Conservation (phyloP, 495 filamentous ascomycete species). For the Aspergillus heteromorphus region DNA sequence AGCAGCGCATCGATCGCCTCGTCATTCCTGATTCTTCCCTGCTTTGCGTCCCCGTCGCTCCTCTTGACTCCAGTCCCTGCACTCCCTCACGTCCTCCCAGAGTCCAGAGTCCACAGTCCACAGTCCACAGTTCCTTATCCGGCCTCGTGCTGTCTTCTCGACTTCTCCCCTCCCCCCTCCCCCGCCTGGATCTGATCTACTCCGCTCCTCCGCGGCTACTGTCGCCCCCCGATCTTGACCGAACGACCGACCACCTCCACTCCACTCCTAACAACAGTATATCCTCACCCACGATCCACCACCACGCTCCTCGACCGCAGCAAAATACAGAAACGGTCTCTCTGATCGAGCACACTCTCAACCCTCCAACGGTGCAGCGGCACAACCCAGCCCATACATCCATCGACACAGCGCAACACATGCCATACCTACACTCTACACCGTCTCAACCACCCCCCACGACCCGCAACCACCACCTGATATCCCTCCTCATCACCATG, state of each 20-base stretch:
- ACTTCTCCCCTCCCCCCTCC: not conserved
- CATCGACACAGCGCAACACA: too few relatives aligned
- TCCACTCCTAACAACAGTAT: not conserved
- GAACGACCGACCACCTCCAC: not conserved
- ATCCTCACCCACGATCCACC: constrained; percentile 1
- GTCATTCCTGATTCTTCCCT: not conserved
- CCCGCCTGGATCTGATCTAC: not conserved
- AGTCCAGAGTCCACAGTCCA: too few relatives aligned
- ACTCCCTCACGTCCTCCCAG: too few relatives aligned
- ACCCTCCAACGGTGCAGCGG: too few relatives aligned
- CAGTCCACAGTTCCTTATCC: not conserved
- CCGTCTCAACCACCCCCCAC: not conserved
- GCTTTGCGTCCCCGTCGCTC: not conserved
- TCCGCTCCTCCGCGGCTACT: not conserved
- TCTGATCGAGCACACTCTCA: too few relatives aligned
- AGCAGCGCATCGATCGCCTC: not conserved
- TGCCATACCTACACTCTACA: not conserved
- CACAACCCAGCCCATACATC: not conserved
- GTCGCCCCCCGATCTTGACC: not conserved
- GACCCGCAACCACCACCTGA: not conserved
- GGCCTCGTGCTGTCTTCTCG: not conserved
- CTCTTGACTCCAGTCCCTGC: too few relatives aligned
- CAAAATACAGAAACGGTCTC: not conserved
- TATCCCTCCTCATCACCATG: constrained; percentile 18
- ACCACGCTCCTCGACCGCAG: not conserved